Conservation (phyloP, 345 rosid genomes). For the Carallia pectinifolia region DNA sequence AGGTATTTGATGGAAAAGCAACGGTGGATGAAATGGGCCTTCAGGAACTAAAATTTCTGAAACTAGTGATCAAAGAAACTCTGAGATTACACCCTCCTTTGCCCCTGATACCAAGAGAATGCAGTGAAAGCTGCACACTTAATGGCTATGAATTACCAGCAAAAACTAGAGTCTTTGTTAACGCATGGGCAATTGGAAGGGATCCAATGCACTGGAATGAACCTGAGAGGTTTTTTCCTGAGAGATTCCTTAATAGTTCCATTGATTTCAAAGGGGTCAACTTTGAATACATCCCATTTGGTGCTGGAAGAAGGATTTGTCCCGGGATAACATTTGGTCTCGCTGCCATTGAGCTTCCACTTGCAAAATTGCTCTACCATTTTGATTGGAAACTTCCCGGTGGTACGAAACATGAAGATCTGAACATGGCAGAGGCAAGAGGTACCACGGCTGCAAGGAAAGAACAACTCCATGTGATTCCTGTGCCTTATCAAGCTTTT, state of each 20-base stretch:
- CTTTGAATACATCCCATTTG: conserved; percentile 27
- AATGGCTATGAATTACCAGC: neutral
- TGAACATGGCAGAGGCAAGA: conserved; percentile 25
- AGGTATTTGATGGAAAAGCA: neutral
- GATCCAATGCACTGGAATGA: conserved; percentile 17
- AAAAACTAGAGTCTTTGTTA: conserved; percentile 14
- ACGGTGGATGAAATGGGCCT: conserved; percentile 4
- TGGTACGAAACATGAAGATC: conserved; percentile 7
- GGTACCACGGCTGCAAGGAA: conserved; percentile 5
- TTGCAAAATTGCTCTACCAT: conserved; percentile 18
- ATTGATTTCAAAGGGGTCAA: conserved; percentile 20
- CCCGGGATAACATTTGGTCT: conserved; percentile 17
- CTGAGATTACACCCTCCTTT: conserved; percentile 16
- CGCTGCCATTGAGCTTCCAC: conserved; percentile 14
- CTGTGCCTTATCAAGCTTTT: neutral
- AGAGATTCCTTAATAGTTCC: conserved; percentile 16
- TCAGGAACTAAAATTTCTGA: conserved; percentile 3
- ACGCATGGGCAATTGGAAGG: conserved; percentile 18
- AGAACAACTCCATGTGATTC: conserved; percentile 12
- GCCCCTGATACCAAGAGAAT: conserved; percentile 19
- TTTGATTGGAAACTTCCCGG: conserved; percentile 30
- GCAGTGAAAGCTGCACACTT: conserved; percentile 1
- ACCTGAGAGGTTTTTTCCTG: conserved; percentile 18
- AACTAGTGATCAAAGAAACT: conserved; percentile 14
- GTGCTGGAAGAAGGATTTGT: conserved; percentile 34